A percentile compares a stretch with the other conserved stretches of the same genome.
phyloP scores from a whole-genome alignment of 495 filamentous ascomycete genomes.

The Barbatosphaeria neglecta region DNA sequence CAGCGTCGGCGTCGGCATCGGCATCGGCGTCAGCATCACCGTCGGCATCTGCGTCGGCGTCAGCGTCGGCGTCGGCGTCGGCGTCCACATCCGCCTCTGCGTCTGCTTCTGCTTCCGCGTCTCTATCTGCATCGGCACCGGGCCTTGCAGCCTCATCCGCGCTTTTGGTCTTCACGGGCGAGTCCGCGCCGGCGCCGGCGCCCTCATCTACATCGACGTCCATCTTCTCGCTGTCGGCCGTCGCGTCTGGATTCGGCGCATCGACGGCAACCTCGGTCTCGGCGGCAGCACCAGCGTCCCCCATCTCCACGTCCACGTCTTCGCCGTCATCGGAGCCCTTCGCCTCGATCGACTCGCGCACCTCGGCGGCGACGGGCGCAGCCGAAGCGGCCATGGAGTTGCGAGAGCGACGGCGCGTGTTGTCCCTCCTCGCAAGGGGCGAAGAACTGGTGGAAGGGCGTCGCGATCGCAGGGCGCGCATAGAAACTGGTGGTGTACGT shows the following conservation, averaged over 20 bases:
- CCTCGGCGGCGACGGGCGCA: constrained; percentile 22
- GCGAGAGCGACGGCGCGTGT: background rate
- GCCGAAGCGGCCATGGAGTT: background rate
- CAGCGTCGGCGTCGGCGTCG: background rate
- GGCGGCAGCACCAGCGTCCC: constrained; percentile 9
- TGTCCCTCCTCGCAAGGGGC: background rate
- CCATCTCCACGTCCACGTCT: constrained; percentile 27
- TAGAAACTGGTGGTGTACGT: background rate
- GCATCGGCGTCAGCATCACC: constrained; percentile 4
- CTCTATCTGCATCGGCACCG: constrained; percentile 1
- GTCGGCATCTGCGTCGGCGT: background rate
- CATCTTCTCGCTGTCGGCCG: background rate
- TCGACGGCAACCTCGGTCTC: background rate
- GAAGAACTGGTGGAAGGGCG: background rate
- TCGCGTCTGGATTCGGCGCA: background rate
- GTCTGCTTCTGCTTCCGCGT: background rate
- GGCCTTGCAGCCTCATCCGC: constrained; percentile 3
- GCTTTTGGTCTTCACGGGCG: constrained; percentile 2
- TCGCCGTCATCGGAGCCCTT: constrained; percentile 17
- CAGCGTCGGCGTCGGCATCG: constrained; percentile 4
- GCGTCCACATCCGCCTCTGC: background rate
- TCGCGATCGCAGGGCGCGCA: constrained; percentile 1
- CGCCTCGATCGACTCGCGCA: constrained; percentile 36
- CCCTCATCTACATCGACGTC: constrained; percentile 1
- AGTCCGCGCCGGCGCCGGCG: constrained; percentile 2